Percentiles rank a stretch among this genome's conserved stretches.
These are phyloP conservation scores for Rhizopogon vesiculosus DNA, from an alignment of 768 basidiomycete genomes.

Conservation along the genomic window DNA sequence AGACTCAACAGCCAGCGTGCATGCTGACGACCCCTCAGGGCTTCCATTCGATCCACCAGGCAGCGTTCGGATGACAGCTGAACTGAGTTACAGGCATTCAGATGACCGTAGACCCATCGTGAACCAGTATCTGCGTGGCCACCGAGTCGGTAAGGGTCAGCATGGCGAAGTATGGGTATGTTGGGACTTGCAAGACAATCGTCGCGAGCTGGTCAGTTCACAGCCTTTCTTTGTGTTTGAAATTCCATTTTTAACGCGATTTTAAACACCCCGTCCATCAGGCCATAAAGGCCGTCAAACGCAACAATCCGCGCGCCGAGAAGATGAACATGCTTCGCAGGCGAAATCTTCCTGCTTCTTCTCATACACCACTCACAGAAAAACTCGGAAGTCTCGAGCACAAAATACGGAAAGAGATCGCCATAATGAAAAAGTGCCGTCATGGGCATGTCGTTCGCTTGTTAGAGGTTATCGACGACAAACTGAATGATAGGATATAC, in stretches of 20 bases:
- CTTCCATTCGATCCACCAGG: constrained; percentile 35
- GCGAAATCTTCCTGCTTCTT: constrained; percentile 37
- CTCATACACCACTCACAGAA: constrained; percentile 58
- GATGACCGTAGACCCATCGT: constrained; percentile 47
- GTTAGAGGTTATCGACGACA: constrained; percentile 93
- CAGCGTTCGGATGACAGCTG: constrained; percentile 46
- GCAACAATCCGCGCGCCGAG: constrained; percentile 67
- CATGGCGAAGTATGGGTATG: constrained; percentile 89
- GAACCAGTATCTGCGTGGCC: constrained; percentile 82
- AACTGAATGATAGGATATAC: constrained; percentile 81
- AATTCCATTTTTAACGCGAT: neutral
- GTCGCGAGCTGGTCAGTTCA: constrained; percentile 43
- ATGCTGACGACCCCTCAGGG: constrained; percentile 30
- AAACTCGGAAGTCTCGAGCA: constrained; percentile 68
- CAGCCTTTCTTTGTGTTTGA: constrained; percentile 5
- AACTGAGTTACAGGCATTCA: constrained; percentile 36
- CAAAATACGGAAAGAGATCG: constrained; percentile 90
- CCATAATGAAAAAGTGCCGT: constrained; percentile 96
- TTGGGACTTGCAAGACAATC: constrained; percentile 41
- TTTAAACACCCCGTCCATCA: constrained; percentile 22
- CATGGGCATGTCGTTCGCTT: constrained; percentile 89
- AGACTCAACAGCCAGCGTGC: constrained; percentile 21
- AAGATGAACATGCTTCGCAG: constrained; percentile 53
- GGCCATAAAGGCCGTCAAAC: constrained; percentile 78
- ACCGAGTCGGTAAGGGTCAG: constrained; percentile 79